Percentiles rank a stretch among this genome's conserved stretches.
Conservation (phyloP, 371 early-diverging fungal genomes). For the Rhizopus stolonifer region DNA sequence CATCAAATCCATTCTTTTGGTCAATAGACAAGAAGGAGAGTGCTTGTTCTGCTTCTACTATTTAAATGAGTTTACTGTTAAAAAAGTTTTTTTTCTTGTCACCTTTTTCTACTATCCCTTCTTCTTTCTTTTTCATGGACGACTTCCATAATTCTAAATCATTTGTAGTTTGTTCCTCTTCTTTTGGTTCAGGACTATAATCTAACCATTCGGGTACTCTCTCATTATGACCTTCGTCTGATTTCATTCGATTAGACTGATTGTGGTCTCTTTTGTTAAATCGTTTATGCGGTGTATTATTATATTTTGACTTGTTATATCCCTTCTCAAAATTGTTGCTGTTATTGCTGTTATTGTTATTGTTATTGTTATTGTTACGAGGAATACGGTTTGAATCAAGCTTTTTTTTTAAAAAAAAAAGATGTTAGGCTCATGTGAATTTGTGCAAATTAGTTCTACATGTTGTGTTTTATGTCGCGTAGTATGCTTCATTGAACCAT, state of each 20-base stretch:
- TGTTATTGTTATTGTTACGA: neutral
- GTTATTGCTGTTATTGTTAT: conserved; percentile 1
- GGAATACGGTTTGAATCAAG: neutral
- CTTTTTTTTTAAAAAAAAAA: neutral
- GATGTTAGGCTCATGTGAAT: neutral
- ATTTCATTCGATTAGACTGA: neutral
- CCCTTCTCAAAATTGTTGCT: conserved; percentile 21
- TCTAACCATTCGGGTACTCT: conserved; percentile 70
- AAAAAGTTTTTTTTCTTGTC: neutral
- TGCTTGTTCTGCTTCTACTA: neutral
- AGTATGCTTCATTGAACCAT: conserved; percentile 12
- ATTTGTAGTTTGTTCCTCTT: conserved; percentile 38
- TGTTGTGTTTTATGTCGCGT: conserved; percentile 3
- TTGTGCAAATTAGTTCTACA: conserved; percentile 1
- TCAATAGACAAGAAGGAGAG: neutral
- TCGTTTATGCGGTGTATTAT: conserved; percentile 15
- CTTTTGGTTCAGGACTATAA: conserved; percentile 55
- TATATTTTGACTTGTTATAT: conserved; percentile 19
- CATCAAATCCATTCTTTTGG: conserved; percentile 9
- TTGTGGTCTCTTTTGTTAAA: conserved; percentile 2
- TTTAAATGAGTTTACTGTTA: neutral
- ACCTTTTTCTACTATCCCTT: neutral
- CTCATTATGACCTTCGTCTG: conserved; percentile 19
- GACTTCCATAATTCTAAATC: conserved; percentile 68
- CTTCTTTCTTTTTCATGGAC: conserved; percentile 60